A percentile compares a stretch with the other conserved stretches of the same genome.
These are phyloP conservation scores for Euphorbia peplus DNA, from an alignment of 345 rosid genomes.

Conservation along the genomic window DNA sequence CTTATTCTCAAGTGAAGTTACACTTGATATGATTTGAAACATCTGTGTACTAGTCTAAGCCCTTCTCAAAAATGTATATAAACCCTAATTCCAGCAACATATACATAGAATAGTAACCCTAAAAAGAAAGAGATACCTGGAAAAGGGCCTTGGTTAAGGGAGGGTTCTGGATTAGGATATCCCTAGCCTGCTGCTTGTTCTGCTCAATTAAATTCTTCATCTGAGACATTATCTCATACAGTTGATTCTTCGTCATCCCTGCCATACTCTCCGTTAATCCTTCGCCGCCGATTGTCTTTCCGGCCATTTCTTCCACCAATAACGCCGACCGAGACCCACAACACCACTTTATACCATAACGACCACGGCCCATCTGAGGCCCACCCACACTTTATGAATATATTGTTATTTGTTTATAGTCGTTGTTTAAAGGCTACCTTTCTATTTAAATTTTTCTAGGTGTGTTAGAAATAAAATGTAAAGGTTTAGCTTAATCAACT, in stretches of 20 bases:
- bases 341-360: too few species aligned
- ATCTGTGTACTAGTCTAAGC: too few species aligned
- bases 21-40: background rate
- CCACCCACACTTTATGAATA: too few species aligned
- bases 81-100: conserved; percentile 3
- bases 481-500: too few species aligned
- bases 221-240: conserved; percentile 85
- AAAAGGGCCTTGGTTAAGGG: conserved; percentile 85
- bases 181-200: conserved; percentile 84
- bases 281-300: conserved; percentile 62
- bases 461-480: too few species aligned
- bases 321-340: background rate
- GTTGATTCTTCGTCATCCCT: conserved; percentile 93
- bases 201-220: conserved; percentile 97
- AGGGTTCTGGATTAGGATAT: conserved; percentile 80
- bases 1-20: background rate
- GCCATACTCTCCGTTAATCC: conserved; percentile 65
- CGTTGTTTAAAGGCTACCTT: too few species aligned
- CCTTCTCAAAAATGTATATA: too few species aligned
- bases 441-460: too few species aligned
- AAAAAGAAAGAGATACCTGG: conserved; percentile 48
- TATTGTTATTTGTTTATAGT: too few species aligned
- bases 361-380: too few species aligned
- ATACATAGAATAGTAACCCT: background rate
- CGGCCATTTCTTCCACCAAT: conserved; percentile 48